These are phyloP conservation scores for Apium graveolens DNA, from an alignment of 129 eudicot species.

Conservation along the genomic window DNA sequence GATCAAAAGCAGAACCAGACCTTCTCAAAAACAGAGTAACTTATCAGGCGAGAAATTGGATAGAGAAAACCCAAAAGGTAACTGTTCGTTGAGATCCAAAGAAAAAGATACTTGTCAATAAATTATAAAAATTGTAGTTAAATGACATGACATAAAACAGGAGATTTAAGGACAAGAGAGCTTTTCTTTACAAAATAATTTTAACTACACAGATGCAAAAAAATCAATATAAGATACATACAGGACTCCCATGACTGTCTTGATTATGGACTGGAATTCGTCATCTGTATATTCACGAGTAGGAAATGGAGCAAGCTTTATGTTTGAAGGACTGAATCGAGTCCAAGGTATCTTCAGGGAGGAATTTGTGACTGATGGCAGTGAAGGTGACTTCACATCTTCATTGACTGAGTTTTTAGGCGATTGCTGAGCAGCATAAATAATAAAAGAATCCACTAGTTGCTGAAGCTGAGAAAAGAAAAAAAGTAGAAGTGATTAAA, in stretches of 20 bases:
- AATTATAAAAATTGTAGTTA: neutral
- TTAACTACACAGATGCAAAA: neutral
- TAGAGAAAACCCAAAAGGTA: constrained; percentile 94
- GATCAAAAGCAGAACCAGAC: constrained; percentile 30
- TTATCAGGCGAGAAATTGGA: constrained; percentile 93
- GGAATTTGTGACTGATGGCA: constrained; percentile 19
- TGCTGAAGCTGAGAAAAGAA: constrained; percentile 76
- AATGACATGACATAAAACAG: neutral
- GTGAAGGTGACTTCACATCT: constrained; percentile 21
- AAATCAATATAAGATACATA: constrained; percentile 37
- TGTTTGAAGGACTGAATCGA: constrained; percentile 68
- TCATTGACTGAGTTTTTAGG: constrained; percentile 23
- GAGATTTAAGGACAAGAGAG: neutral
- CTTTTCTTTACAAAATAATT: constrained; percentile 3
- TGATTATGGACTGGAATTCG: constrained; percentile 92
- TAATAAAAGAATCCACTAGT: constrained; percentile 83
- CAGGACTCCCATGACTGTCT: constrained; percentile 97
- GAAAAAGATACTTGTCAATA: neutral
- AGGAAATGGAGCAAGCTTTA: constrained; percentile 94
- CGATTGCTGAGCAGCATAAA: constrained; percentile 67
- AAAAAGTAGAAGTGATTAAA: neutral
- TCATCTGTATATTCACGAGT: constrained; percentile 99
- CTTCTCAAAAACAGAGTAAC: constrained; percentile 94
- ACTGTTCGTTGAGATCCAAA: constrained; percentile 36
- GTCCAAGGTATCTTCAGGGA: constrained; percentile 49